Conservation (phyloP, 257 asterid genomes). For the Fraxinus cuspidata region DNA sequence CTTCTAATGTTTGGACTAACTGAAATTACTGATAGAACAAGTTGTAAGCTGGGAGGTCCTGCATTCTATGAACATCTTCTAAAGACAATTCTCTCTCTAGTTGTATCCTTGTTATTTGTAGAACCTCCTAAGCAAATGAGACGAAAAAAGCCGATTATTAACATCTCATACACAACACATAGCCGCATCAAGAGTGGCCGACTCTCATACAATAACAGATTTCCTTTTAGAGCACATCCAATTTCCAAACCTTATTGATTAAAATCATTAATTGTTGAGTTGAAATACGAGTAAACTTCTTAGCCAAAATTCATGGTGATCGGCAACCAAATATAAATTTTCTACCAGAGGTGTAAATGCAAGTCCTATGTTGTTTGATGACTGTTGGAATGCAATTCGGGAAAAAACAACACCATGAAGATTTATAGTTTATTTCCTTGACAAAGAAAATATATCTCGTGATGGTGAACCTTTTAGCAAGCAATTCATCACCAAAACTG, state of each 20-base stretch:
- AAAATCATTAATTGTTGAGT: neutral
- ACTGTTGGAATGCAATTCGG: neutral
- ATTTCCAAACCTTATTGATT: neutral
- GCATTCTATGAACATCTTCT: constrained; percentile 71
- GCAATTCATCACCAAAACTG: neutral
- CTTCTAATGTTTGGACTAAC: neutral
- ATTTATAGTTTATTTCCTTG: neutral
- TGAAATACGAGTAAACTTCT: neutral
- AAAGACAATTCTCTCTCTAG: constrained; percentile 84
- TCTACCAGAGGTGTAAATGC: neutral
- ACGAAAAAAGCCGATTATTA: neutral
- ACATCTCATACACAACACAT: neutral
- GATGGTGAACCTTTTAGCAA: neutral
- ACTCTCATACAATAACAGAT: neutral
- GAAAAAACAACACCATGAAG: neutral
- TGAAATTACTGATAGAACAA: constrained; percentile 43
- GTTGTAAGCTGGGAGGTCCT: constrained; percentile 84
- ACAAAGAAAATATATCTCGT: neutral
- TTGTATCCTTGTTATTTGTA: constrained; percentile 70
- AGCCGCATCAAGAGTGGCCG: neutral
- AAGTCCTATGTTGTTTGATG: neutral
- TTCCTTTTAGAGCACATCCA: neutral
- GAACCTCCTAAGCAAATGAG: constrained; percentile 58
- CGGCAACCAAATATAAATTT: no score
- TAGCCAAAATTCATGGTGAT: neutral